Evolutionary conservation across 2,329 filamentous ascomycete species (phyloP), one percentile per base, ranked within the genome.

Genomic region (Acarospora socialis): DNA sequence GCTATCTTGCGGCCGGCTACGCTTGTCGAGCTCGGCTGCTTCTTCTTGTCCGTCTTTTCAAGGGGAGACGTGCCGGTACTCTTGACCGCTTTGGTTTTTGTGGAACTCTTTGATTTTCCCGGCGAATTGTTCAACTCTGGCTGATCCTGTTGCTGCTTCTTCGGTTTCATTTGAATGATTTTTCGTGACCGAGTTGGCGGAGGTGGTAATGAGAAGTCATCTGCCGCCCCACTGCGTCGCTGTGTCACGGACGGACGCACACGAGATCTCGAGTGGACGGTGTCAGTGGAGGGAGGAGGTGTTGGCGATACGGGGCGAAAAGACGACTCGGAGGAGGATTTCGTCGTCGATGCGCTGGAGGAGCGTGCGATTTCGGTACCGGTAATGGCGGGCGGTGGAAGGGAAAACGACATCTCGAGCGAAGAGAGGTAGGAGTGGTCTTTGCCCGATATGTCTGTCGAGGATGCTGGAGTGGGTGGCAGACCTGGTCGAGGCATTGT

Each of bases 161-260:
- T 63, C 7, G 73, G 87, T 56, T 92, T 93, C 86, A 95, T 93
- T 59, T 95, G 87, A 36, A 95, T 95, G 52, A 98, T 95, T 61
- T 92, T 95, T 47, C 87, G 77, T 24, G 83, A 81, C 40, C 87
- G 69, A 3, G 86, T 93, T 0, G 90, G 90, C 10, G 87, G 90
- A 7, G 90, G 90, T 13, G 90, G 90, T 10, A 98, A 69, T 7
- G 80, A 70, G 53, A 93, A 92, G 28, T 68, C 62, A 44, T 74
- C 69, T 42, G 73, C 76, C 35, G 63, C 61, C 35, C 58, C 48
- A 9, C 59, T 50, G 30, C 50, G 52, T 9, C 42, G 30, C 25
- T 43, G 38, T 39, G 39, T 37, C 38, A 36, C 38, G 28, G 33
- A 14, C 28, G 43, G 43, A 31, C 41, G 30, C 19, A 26, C 33